Evolutionary conservation across 176 grass and related monocot genomes (phyloP).

Genomic region (Eleusine coracana): DNA sequence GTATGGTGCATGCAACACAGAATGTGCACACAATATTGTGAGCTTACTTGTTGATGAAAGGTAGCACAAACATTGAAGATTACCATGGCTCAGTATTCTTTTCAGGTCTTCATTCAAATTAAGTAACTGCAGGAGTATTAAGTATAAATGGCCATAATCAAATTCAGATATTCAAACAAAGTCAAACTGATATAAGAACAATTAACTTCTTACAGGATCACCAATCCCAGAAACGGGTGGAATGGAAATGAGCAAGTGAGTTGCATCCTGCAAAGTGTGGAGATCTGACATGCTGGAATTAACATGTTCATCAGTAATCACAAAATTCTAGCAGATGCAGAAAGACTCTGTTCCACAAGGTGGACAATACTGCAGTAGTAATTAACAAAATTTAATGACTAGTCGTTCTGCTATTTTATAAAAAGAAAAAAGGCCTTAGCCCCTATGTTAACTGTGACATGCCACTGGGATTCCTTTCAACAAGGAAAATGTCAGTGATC

Average conservation of each 20-base stretch:
- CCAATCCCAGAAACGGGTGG: conserved; percentile 65
- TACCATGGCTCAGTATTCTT: conserved; percentile 45
- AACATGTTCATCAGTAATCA: conserved; percentile 8
- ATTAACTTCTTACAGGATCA: conserved; percentile 64
- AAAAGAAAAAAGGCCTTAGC: not conserved
- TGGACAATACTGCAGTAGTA: not conserved
- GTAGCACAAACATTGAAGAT: conserved; percentile 83
- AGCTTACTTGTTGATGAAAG: conserved; percentile 83
- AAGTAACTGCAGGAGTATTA: conserved; percentile 64
- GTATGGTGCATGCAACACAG: not conserved
- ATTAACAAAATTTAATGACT: not conserved
- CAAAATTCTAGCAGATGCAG: not conserved
- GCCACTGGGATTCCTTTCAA: not conserved
- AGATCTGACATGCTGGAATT: conserved; percentile 52
- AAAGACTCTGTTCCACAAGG: not conserved
- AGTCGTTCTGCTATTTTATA: not conserved
- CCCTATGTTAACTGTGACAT: not conserved
- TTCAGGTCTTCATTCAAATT: conserved; percentile 51
- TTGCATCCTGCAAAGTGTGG: conserved; percentile 48
- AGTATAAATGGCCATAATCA: not conserved
- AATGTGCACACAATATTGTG: conserved; percentile 17
- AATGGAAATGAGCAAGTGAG: conserved; percentile 74
- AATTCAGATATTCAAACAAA: not conserved
- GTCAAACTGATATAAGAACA: conserved; percentile 8
- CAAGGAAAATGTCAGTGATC: not conserved